Base-by-base conservation (phyloP, 2,329 filamentous ascomycete species). In the Dothistroma pini region DNA sequence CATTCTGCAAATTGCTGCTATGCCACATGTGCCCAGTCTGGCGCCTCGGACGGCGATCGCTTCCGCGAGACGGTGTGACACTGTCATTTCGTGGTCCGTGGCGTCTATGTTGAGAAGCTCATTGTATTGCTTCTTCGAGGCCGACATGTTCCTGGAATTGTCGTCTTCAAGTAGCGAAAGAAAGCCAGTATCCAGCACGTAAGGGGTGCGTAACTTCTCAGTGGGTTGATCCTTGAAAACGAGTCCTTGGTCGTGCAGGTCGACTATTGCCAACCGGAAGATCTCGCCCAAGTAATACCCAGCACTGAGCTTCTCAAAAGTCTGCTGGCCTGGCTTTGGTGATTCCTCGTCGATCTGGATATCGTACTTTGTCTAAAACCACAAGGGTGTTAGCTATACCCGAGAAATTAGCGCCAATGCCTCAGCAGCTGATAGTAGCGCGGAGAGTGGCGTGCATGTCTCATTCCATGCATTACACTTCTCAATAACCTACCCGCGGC, bases 291-390 rank as follows among this genome's bases (percentile, higher is more conserved):
- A 85, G 75, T 97, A 97, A 54, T 97, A 83, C 66, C 93, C 93
- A 1, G 93, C 92, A 74, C 96, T 93, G 90, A 97, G 97, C 81
- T 97, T 97, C 80, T 97, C 93, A 69, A 97, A 97, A 1, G 91
- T 88, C 79, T 97, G 93, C 78, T 97, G 92, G 55, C 92, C 93
- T 3, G 93, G 93, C 29, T 93, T 89, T 38, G 93, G 93, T 21
- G 93, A 97, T 71, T 95, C 89, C 69, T 90, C 87, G 80, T 97
- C 93, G 71, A 97, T 91, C 68, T 88, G 86, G 63, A 90, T 81
- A 75, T 97, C 93, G 77, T 95, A 97, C 62, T 85, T 85, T 47
- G 92, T 97, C 59, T 29, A 29, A 2, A 2, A 29, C 2, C 2
- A 29, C 25, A 29, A 6, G 6, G 25, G 3, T 29, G 25, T 29